Base-by-base conservation (phyloP, 352 stramenopile genomes). In the Globisporangium camurandrum region DNA sequence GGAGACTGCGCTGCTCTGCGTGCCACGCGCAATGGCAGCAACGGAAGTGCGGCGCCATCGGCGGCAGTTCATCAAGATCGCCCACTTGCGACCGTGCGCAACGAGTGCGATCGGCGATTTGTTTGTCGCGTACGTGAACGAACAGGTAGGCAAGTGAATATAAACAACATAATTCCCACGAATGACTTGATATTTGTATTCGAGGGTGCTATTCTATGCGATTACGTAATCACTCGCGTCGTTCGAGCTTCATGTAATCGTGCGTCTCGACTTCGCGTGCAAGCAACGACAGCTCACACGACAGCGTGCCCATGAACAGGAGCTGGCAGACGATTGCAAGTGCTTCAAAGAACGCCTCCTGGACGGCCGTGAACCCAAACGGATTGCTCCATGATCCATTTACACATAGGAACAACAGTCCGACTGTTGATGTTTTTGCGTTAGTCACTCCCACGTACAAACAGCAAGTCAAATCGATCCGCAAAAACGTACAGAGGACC, bases 281-380 rank as follows among this genome's bases (percentile, higher is more conserved):
- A 44, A 92, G 71, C 46, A 66, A 59, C 12, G 76, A 62, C 20
- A 90, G 55, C 51, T 94, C 83, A 43, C 78, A 86, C 4, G 76
- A 87, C 1, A 89, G 53, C 44, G 83, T 94, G 12, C 83, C 83
- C 75, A 94, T 90, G 66, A 86, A 94, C 19, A 94, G 57, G n/a
- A 94, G 65, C 51, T 94, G 83, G 37, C 78, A 94, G 16, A 92
- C 64, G 57, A 94, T 92, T 2, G 83, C 80, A 42, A 88, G 69
- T 3, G 82, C 76, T 51, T 94, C 83, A 37, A 90, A 84, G 54
- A 91, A 84, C 3, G 83, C 83, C 36, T 94, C 83, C 51, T 92
- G 76, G 0, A 83, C 65, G 27, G 79, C 79, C 24, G 83, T 91
- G 49, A 94, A 86, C 3, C 77, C 79, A 22, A 92, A 46, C 1